Conservation (phyloP, 2,329 filamentous ascomycete species). For the Hymenoscyphus scutula region DNA sequence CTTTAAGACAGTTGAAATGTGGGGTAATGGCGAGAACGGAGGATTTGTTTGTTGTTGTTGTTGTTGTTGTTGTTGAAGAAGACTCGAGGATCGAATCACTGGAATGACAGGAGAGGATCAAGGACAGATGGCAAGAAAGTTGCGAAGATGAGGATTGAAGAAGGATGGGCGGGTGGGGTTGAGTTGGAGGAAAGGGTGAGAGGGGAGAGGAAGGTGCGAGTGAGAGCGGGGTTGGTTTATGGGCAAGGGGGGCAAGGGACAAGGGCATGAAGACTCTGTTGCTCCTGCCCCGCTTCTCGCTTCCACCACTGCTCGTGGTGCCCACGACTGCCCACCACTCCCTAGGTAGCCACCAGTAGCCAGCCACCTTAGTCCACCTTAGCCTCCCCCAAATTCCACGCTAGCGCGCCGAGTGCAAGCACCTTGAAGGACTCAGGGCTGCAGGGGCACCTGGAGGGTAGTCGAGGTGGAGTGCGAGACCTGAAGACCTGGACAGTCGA, state of each 20-base stretch:
- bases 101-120: slow-evolving; percentile 29
- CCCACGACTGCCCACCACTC: no score
- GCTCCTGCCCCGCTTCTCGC: slow-evolving; percentile 3
- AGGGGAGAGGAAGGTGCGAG: slow-evolving; percentile 14
- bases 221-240: slow-evolving; percentile 25
- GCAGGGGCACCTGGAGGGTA: not conserved
- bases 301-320: no score
- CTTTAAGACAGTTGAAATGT: slow-evolving; percentile 31
- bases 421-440: not conserved
- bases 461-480: not conserved
- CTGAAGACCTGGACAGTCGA: not conserved
- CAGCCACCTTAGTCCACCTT: no score
- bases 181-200: slow-evolving; percentile 13
- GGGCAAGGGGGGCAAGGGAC: slow-evolving; percentile 10
- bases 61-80: slow-evolving; percentile 17
- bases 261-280: slow-evolving; percentile 3
- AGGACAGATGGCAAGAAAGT: slow-evolving; percentile 15
- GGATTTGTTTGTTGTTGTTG: slow-evolving; percentile 8
- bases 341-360: not conserved
- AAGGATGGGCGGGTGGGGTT: slow-evolving; percentile 9
- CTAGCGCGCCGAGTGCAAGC: not conserved
- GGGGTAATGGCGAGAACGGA: slow-evolving; percentile 16
- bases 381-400: not conserved
- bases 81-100: slow-evolving; percentile 23
- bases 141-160: slow-evolving; percentile 22